Evolutionary conservation across 2,329 filamentous ascomycete species (phyloP).

Genomic region (Epichloe elymi): DNA sequence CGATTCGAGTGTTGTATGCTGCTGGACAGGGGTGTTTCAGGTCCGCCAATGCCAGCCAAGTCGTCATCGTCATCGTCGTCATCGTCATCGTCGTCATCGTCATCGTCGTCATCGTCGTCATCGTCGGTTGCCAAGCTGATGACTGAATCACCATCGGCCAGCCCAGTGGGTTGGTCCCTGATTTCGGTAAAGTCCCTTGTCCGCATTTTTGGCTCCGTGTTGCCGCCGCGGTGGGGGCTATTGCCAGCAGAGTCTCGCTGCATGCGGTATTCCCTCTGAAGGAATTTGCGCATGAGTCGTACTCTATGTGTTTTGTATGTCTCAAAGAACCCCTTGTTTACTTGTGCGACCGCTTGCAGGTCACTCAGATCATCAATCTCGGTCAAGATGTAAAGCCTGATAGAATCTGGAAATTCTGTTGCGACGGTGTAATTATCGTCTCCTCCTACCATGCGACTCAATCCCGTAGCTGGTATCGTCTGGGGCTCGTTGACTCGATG

Average conservation of each 20-base stretch:
- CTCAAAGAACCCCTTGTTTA: conserved; percentile 29
- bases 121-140: not conserved
- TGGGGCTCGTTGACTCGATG: conserved; percentile 24
- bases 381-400: conserved; percentile 27
- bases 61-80: conserved; percentile 14
- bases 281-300: conserved; percentile 22
- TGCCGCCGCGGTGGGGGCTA: conserved; percentile 6
- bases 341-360: conserved; percentile 28
- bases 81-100: conserved; percentile 7
- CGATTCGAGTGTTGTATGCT: not conserved
- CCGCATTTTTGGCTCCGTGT: conserved; percentile 22
- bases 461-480: conserved; percentile 15
- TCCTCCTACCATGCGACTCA: conserved; percentile 19
- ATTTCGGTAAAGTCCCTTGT: conserved; percentile 18
- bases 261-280: conserved; percentile 15
- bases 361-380: conserved; percentile 27
- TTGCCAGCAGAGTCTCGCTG: not conserved
- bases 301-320: conserved; percentile 33
- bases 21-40: not conserved
- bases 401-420: conserved; percentile 20
- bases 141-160: not conserved
- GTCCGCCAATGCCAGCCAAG: not conserved
- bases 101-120: conserved; percentile 14
- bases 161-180: conserved; percentile 10
- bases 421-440: conserved; percentile 19